These are phyloP conservation scores for Zangia roseola DNA, from an alignment of 768 basidiomycete species.

Conservation along the genomic window DNA sequence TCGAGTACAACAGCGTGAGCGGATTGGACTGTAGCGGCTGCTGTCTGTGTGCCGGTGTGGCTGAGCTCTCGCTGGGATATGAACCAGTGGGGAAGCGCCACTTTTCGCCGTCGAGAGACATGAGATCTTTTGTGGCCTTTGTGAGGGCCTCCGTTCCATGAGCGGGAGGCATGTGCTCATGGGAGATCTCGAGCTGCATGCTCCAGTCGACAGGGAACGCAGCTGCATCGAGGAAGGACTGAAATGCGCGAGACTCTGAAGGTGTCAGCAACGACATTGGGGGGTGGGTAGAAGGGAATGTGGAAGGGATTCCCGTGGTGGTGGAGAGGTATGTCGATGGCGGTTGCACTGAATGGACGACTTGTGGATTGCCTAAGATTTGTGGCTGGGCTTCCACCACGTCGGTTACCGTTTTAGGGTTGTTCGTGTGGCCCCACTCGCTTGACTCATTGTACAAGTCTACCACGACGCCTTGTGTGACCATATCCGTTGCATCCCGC, in stretches of 20 bases:
- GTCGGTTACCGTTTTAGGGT: constrained; percentile 22
- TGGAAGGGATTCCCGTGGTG: not conserved
- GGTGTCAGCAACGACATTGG: constrained; percentile 64
- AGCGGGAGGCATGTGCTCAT: constrained; percentile 49
- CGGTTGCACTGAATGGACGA: constrained; percentile 15
- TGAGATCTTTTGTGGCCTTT: constrained; percentile 82
- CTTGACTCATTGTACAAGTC: not conserved
- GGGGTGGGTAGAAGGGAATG: not conserved
- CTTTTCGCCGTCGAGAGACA: constrained; percentile 57
- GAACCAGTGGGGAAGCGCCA: constrained; percentile 35
- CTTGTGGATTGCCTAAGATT: constrained; percentile 18
- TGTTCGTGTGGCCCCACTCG: constrained; percentile 15
- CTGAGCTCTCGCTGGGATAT: constrained; percentile 9
- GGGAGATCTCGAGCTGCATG: constrained; percentile 33
- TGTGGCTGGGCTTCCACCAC: constrained; percentile 33
- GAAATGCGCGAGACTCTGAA: constrained; percentile 64
- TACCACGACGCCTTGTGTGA: too few relatives aligned
- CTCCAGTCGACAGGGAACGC: constrained; percentile 49
- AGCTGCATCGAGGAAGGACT: constrained; percentile 61
- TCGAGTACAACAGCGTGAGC: constrained; percentile 15
- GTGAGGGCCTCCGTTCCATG: constrained; percentile 64
- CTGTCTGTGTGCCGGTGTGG: constrained; percentile 9
- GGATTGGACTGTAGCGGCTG: constrained; percentile 20
- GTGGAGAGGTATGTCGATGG: constrained; percentile 8
- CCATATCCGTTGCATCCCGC: too few relatives aligned